Evolutionary conservation across 2,329 filamentous ascomycete species (phyloP).

Genomic region (Diaporthe sp.): DNA sequence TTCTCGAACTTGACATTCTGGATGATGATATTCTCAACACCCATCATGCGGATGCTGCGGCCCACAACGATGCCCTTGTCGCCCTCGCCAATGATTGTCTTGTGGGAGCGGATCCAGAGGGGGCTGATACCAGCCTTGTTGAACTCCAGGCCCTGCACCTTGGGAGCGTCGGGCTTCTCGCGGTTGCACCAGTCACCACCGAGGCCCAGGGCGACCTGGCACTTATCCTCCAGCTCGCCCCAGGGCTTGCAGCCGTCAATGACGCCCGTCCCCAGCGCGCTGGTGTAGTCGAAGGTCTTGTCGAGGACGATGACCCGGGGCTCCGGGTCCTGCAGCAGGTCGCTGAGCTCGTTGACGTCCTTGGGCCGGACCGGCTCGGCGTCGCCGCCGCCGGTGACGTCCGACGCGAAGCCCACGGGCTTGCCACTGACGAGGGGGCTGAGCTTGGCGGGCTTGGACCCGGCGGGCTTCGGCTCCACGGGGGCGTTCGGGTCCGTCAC

Average conservation of each 20-base stretch:
- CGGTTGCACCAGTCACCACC: constrained; percentile 72
- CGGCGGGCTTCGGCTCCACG: not conserved
- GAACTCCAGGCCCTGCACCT: constrained; percentile 55
- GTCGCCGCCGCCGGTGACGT: constrained; percentile 1
- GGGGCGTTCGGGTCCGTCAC: not conserved
- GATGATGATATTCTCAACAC: constrained; percentile 70
- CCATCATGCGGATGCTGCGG: constrained; percentile 59
- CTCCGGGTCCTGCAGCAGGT: constrained; percentile 67
- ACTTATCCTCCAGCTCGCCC: constrained; percentile 60
- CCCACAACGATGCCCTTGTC: constrained; percentile 67
- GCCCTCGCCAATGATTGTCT: constrained; percentile 68
- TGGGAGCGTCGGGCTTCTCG: constrained; percentile 65
- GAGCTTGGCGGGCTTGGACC: not conserved
- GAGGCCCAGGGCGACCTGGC: constrained; percentile 67
- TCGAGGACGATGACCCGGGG: constrained; percentile 70
- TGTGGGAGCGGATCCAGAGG: constrained; percentile 69
- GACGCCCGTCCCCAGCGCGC: constrained; percentile 65
- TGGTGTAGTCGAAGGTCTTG: constrained; percentile 68
- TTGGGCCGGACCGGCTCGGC: constrained; percentile 8
- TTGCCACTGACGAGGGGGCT: not conserved
- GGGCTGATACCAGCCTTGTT: constrained; percentile 65
- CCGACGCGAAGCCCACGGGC: constrained; percentile 6
- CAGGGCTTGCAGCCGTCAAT: constrained; percentile 70
- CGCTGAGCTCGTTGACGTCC: not conserved
- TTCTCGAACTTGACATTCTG: constrained; percentile 69